Evolutionary conservation across 2,329 filamentous ascomycete genomes (phyloP), one percentile per base, ranked within the genome.

Genomic region (Capronia epimyces): DNA sequence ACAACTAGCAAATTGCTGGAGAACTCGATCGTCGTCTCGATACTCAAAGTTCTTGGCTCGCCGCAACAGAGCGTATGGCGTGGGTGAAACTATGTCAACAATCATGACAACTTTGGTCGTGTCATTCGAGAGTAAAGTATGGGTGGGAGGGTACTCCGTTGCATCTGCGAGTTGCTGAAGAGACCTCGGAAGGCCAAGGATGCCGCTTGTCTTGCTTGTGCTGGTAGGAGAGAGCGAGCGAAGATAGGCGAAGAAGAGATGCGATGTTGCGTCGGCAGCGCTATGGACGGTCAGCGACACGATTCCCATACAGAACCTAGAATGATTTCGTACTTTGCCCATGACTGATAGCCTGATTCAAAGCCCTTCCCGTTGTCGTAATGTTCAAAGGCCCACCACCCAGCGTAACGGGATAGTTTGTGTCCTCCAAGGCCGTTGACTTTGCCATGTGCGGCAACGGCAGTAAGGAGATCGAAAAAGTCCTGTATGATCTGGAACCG

Each of bases 311-410:
- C 12, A 21, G 21, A 25, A 20, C 20, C 43, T 34, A 10, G n/a
- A 29, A 12, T 22, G 12, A 32, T 46, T 32, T 65, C 80, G 69
- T 73, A 90, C 86, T 75, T 83, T 60, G 84, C 75, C 90, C 93
- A 98, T 39, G 82, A 81, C 65, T 86, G 87, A 70, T 98, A 98
- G 48, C 91, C 90, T 34, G 88, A 88, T 60, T 97, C 93, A 62
- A 98, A 98, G 13, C 93, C 93, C 66, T 86, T 91, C 36, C 86
- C 87, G 5, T 83, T 83, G 66, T 97, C 90, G 41, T 77, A 80
- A 60, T 94, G 88, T 64, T 96, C 91, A 66, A 98, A 98, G 1
- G 91, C 89, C 93, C 93, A 98, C 93, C 93, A 98, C 40, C 90
- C 89, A 34, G 91, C 93, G 78, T 95, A 88, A 60, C 93, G 82